Base-by-base conservation (phyloP, 306 rosid species). In the Begonia loranthoides region DNA sequence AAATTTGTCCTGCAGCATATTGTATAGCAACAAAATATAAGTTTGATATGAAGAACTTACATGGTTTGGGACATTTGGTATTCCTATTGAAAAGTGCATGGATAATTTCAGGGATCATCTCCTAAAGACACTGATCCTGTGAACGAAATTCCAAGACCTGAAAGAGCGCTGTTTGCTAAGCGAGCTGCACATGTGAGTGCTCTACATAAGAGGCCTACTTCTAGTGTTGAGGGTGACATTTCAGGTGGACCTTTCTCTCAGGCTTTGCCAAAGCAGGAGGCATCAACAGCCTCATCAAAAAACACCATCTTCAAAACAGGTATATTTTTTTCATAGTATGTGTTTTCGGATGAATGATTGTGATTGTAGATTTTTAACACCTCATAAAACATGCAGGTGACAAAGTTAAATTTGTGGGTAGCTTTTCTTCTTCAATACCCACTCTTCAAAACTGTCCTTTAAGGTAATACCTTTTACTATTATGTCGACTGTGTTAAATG, bases 151-250 rank as follows among this genome's bases (percentile, higher is more conserved):
- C 56, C 64, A 15, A 86, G 74, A 79, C 65, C 81, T 45, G 99
- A 90, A 54, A 75, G 73, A 46, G 56, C 76, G 55, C 57, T 66
- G 49, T 70, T 92, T 64, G 51, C 76, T 5, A 80, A 92, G 68
- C 77, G 96, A 61, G 69, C 74, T 53, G 48, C 73, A 12, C 84
- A 70, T 12, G 62, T 70, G 69, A 56, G 73, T 40, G 61, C 78
- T 41, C 51, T 76, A 38, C 70, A 68, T 51, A 86, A 78, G 84
- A 90, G 78, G 75, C 99, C 94, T 28, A 55, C 87, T 51, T 76
- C 94, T 52, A 80, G 95, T 60, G 99, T 86, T 46, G 86, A 86
- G 72, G 99, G 92, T 58, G 88, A 90, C 53, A 86, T 86, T 60
- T 52, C 81, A 10, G 95, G 94, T 52, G 84, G 94, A 70, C 79